phyloP scores from a whole-genome alignment of 257 asterid species.

The Henckelia pumila region DNA sequence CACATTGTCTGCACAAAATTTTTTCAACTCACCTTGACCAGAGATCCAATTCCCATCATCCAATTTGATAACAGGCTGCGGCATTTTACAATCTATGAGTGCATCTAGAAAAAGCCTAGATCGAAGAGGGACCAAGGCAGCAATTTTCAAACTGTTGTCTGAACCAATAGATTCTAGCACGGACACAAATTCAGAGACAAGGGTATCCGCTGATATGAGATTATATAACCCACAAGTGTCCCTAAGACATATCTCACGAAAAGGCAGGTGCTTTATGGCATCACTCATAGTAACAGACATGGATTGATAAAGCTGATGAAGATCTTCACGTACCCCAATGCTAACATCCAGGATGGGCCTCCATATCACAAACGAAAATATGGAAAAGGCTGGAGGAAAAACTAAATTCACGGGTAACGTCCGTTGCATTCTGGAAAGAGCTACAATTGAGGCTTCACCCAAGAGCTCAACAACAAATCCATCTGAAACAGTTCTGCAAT shows the following conservation, averaged over 20 bases:
- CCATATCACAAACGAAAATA: constrained; percentile 82
- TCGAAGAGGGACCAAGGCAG: constrained; percentile 90
- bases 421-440: constrained; percentile 87
- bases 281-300: constrained; percentile 56
- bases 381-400: constrained; percentile 88
- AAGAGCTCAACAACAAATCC: constrained; percentile 82
- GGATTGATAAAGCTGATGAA: constrained; percentile 62
- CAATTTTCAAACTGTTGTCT: constrained; percentile 59
- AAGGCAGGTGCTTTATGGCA: constrained; percentile 84
- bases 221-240: constrained; percentile 76
- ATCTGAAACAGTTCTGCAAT: constrained; percentile 86
- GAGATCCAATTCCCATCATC: constrained; percentile 56
- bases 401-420: constrained; percentile 63
- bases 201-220: constrained; percentile 65
- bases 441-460: constrained; percentile 84
- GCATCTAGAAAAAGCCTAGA: constrained; percentile 88
- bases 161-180: constrained; percentile 62
- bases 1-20: constrained; percentile 57
- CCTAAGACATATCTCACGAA: constrained; percentile 88
- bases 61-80: constrained; percentile 44
- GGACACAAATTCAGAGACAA: constrained; percentile 81
- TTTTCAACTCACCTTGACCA: constrained; percentile 61
- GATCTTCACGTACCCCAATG: constrained; percentile 73
- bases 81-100: constrained; percentile 76
- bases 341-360: constrained; percentile 59